Conservation (phyloP, 768 basidiomycete species). For the Boletus edulis region DNA sequence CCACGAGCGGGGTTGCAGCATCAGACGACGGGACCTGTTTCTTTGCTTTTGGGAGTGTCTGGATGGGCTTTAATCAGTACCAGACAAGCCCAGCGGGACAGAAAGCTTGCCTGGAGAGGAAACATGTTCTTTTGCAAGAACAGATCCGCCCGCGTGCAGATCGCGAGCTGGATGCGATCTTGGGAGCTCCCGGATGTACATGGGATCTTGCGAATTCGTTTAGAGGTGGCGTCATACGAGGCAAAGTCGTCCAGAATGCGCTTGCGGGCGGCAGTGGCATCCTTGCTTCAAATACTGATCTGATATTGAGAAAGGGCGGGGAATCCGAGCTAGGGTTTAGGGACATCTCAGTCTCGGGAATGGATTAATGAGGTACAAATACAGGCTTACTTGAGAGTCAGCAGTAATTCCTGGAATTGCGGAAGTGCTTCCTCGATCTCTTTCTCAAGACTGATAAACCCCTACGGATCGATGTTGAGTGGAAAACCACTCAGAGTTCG, state of each 20-base stretch:
- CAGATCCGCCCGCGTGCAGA: slow-evolving; percentile 68
- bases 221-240: slow-evolving; percentile 86
- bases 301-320: too few relatives aligned
- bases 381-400: slow-evolving; percentile 55
- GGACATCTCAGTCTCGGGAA: neutral
- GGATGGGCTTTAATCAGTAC: neutral
- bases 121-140: slow-evolving; percentile 93
- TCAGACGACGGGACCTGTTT: slow-evolving; percentile 20
- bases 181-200: slow-evolving; percentile 69
- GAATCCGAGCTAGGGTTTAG: slow-evolving; percentile 44
- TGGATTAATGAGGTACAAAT: slow-evolving; percentile 8
- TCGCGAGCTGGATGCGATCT: slow-evolving; percentile 79
- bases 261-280: slow-evolving; percentile 72
- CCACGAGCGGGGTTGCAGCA: slow-evolving; percentile 36
- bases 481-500: neutral
- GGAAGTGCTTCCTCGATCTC: slow-evolving; percentile 90
- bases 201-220: slow-evolving; percentile 76
- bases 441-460: slow-evolving; percentile 71
- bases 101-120: slow-evolving; percentile 32
- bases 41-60: slow-evolving; percentile 52
- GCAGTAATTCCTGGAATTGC: slow-evolving; percentile 82
- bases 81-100: neutral
- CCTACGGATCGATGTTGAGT: slow-evolving; percentile 36
- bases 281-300: too few relatives aligned
- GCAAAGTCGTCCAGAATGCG: slow-evolving; percentile 81